A percentile compares a stretch with the other conserved stretches of the same genome.
Evolutionary conservation across 768 basidiomycete species (phyloP).

Genomic region (Leccinum ochraceum): DNA sequence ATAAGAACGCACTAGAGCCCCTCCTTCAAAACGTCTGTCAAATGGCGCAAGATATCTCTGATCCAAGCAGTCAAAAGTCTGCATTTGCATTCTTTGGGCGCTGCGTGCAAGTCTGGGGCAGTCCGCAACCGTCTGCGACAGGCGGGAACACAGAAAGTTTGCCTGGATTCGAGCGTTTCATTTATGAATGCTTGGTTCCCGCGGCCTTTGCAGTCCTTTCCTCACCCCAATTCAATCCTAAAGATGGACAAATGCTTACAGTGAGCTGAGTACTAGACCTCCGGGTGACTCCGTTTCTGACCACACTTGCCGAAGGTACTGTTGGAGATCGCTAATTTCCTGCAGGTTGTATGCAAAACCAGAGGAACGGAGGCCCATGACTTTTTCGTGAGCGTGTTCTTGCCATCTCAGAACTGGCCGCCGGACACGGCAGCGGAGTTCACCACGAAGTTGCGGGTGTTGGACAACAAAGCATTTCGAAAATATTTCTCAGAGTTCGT

Average conservation of each 20-base stretch:
- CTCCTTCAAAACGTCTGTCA: constrained; percentile 74
- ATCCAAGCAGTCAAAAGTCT: constrained; percentile 73
- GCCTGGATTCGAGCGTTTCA: constrained; percentile 90
- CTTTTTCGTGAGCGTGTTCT: constrained; percentile 75
- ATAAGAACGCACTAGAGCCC: constrained; percentile 65
- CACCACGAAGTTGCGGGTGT: constrained; percentile 67
- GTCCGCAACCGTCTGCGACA: constrained; percentile 39
- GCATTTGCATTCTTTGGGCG: constrained; percentile 79
- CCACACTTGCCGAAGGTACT: constrained; percentile 58
- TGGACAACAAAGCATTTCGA: constrained; percentile 75
- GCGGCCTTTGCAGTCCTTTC: constrained; percentile 81
- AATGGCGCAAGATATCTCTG: constrained; percentile 74
- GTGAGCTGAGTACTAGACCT: constrained; percentile 46
- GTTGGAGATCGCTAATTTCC: constrained; percentile 83
- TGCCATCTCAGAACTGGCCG: constrained; percentile 91
- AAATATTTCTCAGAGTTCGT: constrained; percentile 90
- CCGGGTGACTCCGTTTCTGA: neutral
- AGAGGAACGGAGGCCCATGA: constrained; percentile 82
- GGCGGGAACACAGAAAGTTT: constrained; percentile 47
- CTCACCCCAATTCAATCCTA: constrained; percentile 77
- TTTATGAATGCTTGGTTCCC: constrained; percentile 85
- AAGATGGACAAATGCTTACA: constrained; percentile 83
- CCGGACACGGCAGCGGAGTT: constrained; percentile 75
- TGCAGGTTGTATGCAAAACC: constrained; percentile 75
- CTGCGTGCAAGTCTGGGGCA: constrained; percentile 70